Conservation (phyloP, 345 rosid genomes). For the Erucastrum elatum region DNA sequence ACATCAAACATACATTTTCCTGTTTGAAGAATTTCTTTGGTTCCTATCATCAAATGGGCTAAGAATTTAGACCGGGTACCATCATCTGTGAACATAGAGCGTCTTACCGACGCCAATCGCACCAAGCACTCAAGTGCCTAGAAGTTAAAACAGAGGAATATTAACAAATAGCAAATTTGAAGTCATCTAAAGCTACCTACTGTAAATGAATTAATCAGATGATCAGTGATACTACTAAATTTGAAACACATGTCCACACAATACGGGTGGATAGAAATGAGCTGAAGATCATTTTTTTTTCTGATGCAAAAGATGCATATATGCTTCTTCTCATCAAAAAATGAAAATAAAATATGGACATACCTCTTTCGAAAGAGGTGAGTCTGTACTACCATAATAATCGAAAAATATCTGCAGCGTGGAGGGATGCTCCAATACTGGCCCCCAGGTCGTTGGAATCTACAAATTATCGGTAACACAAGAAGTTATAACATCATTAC, state of each 20-base stretch:
- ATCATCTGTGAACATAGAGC: conserved; percentile 88
- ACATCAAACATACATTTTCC: conserved; percentile 62
- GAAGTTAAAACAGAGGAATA: conserved; percentile 30
- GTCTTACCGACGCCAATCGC: conserved; percentile 91
- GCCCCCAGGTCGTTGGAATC: conserved; percentile 91
- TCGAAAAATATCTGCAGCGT: conserved; percentile 96
- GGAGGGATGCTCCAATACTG: conserved; percentile 86
- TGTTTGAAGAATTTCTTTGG: conserved; percentile 89
- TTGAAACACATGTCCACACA: background rate
- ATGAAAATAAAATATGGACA: conserved; percentile 20
- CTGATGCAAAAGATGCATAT: conserved; percentile 10
- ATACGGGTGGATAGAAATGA: conserved; percentile 3
- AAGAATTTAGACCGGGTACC: conserved; percentile 81
- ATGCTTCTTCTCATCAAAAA: conserved; percentile 19
- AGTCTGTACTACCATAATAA: conserved; percentile 72
- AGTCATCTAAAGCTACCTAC: conserved; percentile 12
- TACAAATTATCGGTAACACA: conserved; percentile 35
- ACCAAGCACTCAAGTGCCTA: conserved; percentile 99
- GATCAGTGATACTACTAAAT: conserved; percentile 16
- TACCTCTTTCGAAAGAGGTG: conserved; percentile 96
- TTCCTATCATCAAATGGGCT: conserved; percentile 96
- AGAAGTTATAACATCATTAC: conserved; percentile 6
- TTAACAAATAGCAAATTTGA: background rate
- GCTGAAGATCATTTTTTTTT: background rate
- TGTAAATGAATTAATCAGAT: conserved; percentile 16